A percentile compares a stretch with the other conserved stretches of the same genome.
Conservation (phyloP, 108 stramenopile genomes). For the Parietichytrium sp. region DNA sequence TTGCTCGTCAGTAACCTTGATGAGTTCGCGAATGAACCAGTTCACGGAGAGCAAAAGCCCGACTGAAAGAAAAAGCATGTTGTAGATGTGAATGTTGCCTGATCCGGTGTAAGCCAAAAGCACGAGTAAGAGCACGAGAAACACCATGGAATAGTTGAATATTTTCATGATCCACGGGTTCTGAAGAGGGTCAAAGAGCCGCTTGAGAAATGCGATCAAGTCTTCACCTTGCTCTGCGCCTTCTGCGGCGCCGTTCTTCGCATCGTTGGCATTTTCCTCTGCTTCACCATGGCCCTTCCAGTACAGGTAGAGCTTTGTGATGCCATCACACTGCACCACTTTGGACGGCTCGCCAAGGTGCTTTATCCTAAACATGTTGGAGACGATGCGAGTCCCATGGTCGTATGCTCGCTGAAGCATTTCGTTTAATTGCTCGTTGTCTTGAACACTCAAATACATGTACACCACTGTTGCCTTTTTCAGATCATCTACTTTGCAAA, state of each 20-base stretch:
- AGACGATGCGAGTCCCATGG: neutral
- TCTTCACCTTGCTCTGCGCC: neutral
- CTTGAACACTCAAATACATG: conserved; percentile 24
- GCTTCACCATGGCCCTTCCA: neutral
- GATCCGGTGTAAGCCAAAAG: neutral
- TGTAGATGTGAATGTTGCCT: conserved; percentile 39
- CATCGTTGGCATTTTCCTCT: neutral
- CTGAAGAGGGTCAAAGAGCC: conserved; percentile 16
- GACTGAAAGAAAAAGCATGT: neutral
- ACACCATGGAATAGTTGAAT: conserved; percentile 17
- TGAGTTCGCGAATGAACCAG: conserved; percentile 36
- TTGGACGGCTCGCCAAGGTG: neutral
- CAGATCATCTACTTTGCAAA: neutral
- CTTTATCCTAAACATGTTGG: conserved; percentile 33
- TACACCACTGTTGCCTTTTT: neutral
- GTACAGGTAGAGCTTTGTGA: conserved; percentile 14
- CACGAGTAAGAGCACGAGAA: neutral
- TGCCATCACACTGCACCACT: neutral
- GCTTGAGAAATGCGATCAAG: neutral
- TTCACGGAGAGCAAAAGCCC: neutral
- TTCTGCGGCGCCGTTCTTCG: too few relatives aligned
- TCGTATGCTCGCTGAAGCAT: neutral
- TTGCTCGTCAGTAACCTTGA: too few relatives aligned
- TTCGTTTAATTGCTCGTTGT: neutral
- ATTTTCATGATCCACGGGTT: conserved; percentile 21